phyloP scores from a whole-genome alignment of 257 asterid genomes.

The Primulina eburnea region DNA sequence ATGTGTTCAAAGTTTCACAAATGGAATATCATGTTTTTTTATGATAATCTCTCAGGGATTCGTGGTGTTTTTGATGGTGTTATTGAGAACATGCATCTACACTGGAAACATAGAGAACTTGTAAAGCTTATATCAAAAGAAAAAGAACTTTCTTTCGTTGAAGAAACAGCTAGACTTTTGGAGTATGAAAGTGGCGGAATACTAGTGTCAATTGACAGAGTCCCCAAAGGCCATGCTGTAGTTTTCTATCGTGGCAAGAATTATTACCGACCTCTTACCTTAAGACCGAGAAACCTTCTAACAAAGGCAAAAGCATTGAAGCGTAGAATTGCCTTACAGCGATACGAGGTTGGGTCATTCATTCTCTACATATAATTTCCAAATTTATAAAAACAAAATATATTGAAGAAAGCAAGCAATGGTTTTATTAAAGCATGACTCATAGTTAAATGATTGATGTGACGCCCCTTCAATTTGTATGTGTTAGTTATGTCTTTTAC shows the following conservation, averaged over 20 bases:
- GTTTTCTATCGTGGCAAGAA: slow-evolving; percentile 96
- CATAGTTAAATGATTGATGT: slow-evolving; percentile 1
- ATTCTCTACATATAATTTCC: slow-evolving; percentile 19
- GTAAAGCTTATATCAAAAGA: slow-evolving; percentile 93
- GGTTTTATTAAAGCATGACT: too few species aligned
- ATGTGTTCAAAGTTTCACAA: background rate
- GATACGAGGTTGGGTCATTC: slow-evolving; percentile 68
- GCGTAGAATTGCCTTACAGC: slow-evolving; percentile 94
- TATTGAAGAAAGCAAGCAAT: too few species aligned
- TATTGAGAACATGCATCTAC: slow-evolving; percentile 97
- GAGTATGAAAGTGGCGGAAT: slow-evolving; percentile 98
- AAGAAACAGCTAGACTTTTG: slow-evolving; percentile 90
- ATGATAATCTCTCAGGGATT: slow-evolving; percentile 55
- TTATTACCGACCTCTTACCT: slow-evolving; percentile 66
- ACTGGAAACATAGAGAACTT: slow-evolving; percentile 97
- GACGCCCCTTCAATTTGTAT: background rate
- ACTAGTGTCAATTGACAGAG: slow-evolving; percentile 77
- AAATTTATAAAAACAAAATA: slow-evolving; percentile 15
- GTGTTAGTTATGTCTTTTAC: slow-evolving; percentile 24
- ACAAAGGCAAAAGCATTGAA: slow-evolving; percentile 97
- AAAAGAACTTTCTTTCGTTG: slow-evolving; percentile 72
- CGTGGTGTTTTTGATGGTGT: slow-evolving; percentile 98
- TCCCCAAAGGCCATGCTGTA: slow-evolving; percentile 81
- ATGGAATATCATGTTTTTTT: slow-evolving; percentile 20
- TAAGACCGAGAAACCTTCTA: slow-evolving; percentile 96